These are phyloP conservation scores for Fusarium metavorans DNA, from an alignment of 2,329 filamentous ascomycete species.

Conservation along the genomic window DNA sequence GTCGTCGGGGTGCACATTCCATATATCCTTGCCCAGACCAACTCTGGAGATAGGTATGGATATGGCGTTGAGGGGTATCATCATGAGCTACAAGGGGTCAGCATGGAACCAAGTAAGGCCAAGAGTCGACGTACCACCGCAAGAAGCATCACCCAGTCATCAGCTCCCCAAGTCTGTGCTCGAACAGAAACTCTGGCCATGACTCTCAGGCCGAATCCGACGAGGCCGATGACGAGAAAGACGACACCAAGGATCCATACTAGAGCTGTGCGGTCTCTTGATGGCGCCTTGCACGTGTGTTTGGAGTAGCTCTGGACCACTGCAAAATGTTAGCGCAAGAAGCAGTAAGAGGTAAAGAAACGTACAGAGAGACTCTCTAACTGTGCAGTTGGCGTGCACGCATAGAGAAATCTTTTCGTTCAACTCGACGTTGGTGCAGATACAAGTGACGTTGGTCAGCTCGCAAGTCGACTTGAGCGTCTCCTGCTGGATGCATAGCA, in stretches of 20 bases:
- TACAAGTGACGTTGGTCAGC: conserved; percentile 16
- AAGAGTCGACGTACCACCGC: conserved; percentile 1
- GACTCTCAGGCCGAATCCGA: conserved; percentile 11
- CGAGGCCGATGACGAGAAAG: conserved; percentile 8
- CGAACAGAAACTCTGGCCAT: conserved; percentile 19
- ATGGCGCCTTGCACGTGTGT: conserved; percentile 10
- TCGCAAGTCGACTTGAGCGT: conserved; percentile 17
- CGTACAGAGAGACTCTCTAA: conserved; percentile 11
- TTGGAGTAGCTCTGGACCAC: conserved; percentile 21
- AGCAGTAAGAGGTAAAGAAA: accelerated
- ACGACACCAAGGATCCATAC: conserved; percentile 8
- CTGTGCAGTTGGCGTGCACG: conserved; percentile 7
- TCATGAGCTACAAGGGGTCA: neutral
- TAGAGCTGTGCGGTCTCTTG: conserved; percentile 16
- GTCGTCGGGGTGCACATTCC: conserved; percentile 12
- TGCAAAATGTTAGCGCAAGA: neutral
- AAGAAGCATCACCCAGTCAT: conserved; percentile 21
- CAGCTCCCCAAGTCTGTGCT: conserved; percentile 19
- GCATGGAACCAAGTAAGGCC: accelerated
- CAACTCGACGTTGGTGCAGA: conserved; percentile 21
- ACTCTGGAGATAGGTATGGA: conserved; percentile 1
- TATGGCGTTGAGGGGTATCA: conserved; percentile 17
- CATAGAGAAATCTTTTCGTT: conserved; percentile 16
- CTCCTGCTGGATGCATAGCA: conserved; percentile 3
- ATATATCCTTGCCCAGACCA: conserved; percentile 13